These are phyloP conservation scores for Geosmithia putterillii DNA, from an alignment of 2,329 filamentous ascomycete genomes.

Conservation along the genomic window DNA sequence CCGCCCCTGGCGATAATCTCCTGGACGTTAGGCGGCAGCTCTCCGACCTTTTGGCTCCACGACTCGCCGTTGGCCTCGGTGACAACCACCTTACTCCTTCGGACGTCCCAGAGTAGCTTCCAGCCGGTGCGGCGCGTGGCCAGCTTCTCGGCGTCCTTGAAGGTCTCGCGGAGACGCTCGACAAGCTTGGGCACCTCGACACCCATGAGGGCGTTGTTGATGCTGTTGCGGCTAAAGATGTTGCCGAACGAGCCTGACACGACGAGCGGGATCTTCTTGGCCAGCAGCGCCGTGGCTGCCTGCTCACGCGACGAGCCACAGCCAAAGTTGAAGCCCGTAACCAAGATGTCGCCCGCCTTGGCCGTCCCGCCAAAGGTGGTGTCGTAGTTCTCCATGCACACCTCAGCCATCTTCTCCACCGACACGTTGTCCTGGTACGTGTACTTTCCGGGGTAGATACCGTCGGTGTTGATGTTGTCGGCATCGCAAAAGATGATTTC, in stretches of 20 bases:
- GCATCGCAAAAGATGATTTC: slow-evolving; percentile 83
- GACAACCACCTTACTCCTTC: slow-evolving; percentile 56
- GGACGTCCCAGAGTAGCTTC: slow-evolving; percentile 73
- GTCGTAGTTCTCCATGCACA: slow-evolving; percentile 94
- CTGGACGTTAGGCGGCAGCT: slow-evolving; percentile 76
- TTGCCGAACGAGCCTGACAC: slow-evolving; percentile 73
- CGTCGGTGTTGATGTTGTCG: slow-evolving; percentile 79
- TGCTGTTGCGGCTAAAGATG: slow-evolving; percentile 66
- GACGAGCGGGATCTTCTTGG: slow-evolving; percentile 68
- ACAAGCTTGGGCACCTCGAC: slow-evolving; percentile 55
- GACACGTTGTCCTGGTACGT: slow-evolving; percentile 84
- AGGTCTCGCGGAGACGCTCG: slow-evolving; percentile 51
- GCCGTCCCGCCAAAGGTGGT: slow-evolving; percentile 51
- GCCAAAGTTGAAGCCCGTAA: slow-evolving; percentile 82
- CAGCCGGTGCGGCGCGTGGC: slow-evolving; percentile 68
- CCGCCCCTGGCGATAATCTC: slow-evolving; percentile 56
- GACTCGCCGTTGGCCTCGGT: slow-evolving; percentile 51
- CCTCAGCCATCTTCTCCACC: slow-evolving; percentile 68
- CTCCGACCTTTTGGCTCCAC: slow-evolving; percentile 74
- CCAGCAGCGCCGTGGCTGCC: slow-evolving; percentile 76
- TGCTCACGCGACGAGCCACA: slow-evolving; percentile 59
- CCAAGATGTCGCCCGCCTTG: slow-evolving; percentile 64
- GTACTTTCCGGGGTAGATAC: slow-evolving; percentile 83
- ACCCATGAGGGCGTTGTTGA: slow-evolving; percentile 68
- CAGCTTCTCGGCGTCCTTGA: slow-evolving; percentile 33